phyloP scores from a whole-genome alignment of 2,329 filamentous ascomycete genomes.

The Blastomyces silverae region DNA sequence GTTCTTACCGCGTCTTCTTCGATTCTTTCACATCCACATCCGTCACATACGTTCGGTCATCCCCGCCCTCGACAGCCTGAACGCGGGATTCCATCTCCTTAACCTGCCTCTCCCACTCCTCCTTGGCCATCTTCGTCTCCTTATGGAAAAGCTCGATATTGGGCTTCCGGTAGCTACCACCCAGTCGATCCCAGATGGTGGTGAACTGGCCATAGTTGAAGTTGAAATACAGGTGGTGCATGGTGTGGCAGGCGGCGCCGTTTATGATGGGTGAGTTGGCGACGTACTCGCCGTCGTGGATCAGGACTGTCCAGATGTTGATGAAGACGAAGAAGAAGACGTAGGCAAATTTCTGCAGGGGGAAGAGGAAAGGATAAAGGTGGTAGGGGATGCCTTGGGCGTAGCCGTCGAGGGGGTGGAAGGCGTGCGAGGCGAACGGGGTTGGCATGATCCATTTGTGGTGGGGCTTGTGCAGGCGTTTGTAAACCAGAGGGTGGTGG shows the following conservation, averaged over 20 bases:
- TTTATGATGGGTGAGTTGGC: slow-evolving; percentile 88
- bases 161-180: slow-evolving; percentile 78
- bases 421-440: slow-evolving; percentile 84
- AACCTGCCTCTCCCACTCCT: slow-evolving; percentile 71
- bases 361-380: slow-evolving; percentile 85
- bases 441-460: slow-evolving; percentile 99
- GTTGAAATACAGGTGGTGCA: slow-evolving; percentile 83
- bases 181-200: slow-evolving; percentile 82
- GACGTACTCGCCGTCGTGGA: slow-evolving; percentile 91
- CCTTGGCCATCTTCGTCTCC: slow-evolving; percentile 75
- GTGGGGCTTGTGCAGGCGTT: slow-evolving; percentile 87
- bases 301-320: slow-evolving; percentile 95
- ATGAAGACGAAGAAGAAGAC: slow-evolving; percentile 82
- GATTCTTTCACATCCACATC: slow-evolving; percentile 26
- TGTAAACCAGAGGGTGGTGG: slow-evolving; percentile 76
- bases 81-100: slow-evolving; percentile 70
- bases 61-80: slow-evolving; percentile 60
- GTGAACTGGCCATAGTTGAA: slow-evolving; percentile 96
- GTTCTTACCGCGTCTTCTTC: slow-evolving; percentile 35
- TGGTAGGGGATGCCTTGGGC: slow-evolving; percentile 87
- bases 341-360: slow-evolving; percentile 84
- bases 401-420: slow-evolving; percentile 90
- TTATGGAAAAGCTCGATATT: slow-evolving; percentile 78
- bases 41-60: slow-evolving; percentile 39
- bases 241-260: slow-evolving; percentile 85